Conservation (phyloP, 2,329 filamentous ascomycete genomes). For the Trichoderma cornu-damae region DNA sequence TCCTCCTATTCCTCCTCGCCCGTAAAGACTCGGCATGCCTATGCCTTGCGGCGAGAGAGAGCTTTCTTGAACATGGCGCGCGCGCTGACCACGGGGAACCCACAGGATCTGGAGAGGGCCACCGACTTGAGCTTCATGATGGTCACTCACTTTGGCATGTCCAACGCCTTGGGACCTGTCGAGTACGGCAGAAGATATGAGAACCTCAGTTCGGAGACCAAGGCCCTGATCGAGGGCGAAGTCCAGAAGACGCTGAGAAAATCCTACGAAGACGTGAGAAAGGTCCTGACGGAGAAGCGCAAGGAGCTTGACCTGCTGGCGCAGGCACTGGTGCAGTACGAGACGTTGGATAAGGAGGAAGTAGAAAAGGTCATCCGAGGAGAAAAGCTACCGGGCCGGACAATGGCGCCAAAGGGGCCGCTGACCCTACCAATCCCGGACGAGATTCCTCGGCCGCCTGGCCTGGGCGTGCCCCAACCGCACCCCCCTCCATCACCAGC, state of each 20-base stretch:
- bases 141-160: slow-evolving; percentile 89
- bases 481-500: slow-evolving; percentile 31
- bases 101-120: slow-evolving; percentile 73
- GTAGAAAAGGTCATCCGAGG: slow-evolving; percentile 86
- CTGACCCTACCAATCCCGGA: slow-evolving; percentile 37
- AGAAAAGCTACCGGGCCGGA: slow-evolving; percentile 68
- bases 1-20: neutral
- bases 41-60: too few species aligned
- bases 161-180: slow-evolving; percentile 78
- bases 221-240: slow-evolving; percentile 79
- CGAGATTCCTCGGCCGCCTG: slow-evolving; percentile 33
- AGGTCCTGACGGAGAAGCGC: slow-evolving; percentile 67
- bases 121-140: slow-evolving; percentile 80
- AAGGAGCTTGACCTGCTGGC: slow-evolving; percentile 84
- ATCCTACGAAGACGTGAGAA: slow-evolving; percentile 66
- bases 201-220: slow-evolving; percentile 77
- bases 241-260: slow-evolving; percentile 81
- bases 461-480: slow-evolving; percentile 33
- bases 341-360: slow-evolving; percentile 83
- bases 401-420: slow-evolving; percentile 49
- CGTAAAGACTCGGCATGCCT: neutral
- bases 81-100: neutral
- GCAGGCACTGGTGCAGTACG: slow-evolving; percentile 86
- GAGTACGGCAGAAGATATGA: slow-evolving; percentile 80
- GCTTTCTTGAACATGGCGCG: neutral